phyloP scores from a whole-genome alignment of 2,329 filamentous ascomycete species.

The Clonostachys solani region DNA sequence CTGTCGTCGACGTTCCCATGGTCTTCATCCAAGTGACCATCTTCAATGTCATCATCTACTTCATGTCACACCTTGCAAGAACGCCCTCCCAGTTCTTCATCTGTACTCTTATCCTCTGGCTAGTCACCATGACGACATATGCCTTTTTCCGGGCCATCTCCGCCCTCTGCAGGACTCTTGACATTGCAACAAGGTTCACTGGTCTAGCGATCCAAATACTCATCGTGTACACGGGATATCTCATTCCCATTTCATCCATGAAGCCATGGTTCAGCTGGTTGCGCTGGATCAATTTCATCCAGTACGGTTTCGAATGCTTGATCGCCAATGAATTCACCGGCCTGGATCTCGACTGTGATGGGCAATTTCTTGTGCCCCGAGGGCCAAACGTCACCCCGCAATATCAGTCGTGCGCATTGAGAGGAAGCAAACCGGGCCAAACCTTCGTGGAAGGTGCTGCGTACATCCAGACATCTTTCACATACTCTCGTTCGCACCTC shows the following conservation, averaged over 20 bases:
- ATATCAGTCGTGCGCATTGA: constrained; percentile 51
- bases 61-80: constrained; percentile 68
- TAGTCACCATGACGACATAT: constrained; percentile 52
- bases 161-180: constrained; percentile 53
- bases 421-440: constrained; percentile 38
- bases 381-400: constrained; percentile 16
- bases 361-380: constrained; percentile 53
- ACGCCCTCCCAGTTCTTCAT: constrained; percentile 66
- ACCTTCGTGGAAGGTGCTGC: constrained; percentile 45
- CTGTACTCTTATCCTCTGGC: constrained; percentile 56
- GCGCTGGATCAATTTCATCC: constrained; percentile 62
- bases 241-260: constrained; percentile 53
- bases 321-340: constrained; percentile 60
- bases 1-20: constrained; percentile 53
- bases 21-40: constrained; percentile 61
- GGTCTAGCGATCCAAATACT: constrained; percentile 57
- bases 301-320: constrained; percentile 66
- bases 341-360: constrained; percentile 52
- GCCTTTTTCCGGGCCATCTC: constrained; percentile 57
- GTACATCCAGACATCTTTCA: constrained; percentile 49
- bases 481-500: constrained; percentile 52
- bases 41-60: constrained; percentile 73
- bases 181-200: constrained; percentile 57
- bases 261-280: constrained; percentile 63
- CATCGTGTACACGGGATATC: constrained; percentile 65